Evolutionary conservation across 2,329 filamentous ascomycete species (phyloP).

Genomic region (Claviceps capensis): DNA sequence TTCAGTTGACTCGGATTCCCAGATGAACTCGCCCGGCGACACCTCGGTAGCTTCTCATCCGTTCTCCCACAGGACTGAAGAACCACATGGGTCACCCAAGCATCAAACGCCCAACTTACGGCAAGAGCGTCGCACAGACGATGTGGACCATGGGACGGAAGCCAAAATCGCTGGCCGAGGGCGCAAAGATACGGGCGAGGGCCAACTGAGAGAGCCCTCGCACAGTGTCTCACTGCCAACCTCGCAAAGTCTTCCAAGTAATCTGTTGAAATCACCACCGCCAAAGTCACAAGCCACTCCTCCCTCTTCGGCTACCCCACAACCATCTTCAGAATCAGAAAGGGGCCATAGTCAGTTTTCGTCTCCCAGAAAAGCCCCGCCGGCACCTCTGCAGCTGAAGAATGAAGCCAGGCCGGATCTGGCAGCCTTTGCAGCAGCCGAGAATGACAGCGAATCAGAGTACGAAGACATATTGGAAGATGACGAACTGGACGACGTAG

Average conservation of each 20-base stretch:
- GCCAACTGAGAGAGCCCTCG: conserved; percentile 30
- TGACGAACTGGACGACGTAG: conserved; percentile 38
- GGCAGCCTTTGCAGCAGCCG: conserved; percentile 26
- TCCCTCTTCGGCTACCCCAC: conserved; percentile 26
- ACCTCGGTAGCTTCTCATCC: conserved; percentile 48
- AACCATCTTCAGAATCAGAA: conserved; percentile 30
- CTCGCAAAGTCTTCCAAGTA: conserved; percentile 39
- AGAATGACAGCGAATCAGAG: conserved; percentile 61
- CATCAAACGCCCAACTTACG: conserved; percentile 44
- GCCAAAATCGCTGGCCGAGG: conserved; percentile 32
- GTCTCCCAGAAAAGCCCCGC: conserved; percentile 65
- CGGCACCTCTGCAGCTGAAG: conserved; percentile 63
- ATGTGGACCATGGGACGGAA: conserved; percentile 41
- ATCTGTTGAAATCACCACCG: conserved; percentile 38
- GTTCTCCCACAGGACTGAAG: conserved; percentile 48
- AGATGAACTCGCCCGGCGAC: conserved; percentile 44
- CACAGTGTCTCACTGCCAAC: conserved; percentile 40
- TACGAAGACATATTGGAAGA: conserved; percentile 65
- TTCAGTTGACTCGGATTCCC: conserved; percentile 30
- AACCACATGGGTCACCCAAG: conserved; percentile 26
- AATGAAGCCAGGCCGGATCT: conserved; percentile 13
- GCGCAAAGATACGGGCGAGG: conserved; percentile 31
- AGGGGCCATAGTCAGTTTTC: conserved; percentile 37
- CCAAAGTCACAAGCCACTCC: conserved; percentile 31
- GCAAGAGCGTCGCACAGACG: conserved; percentile 43